Evolutionary conservation across 2,329 filamentous ascomycete species (phyloP), one percentile per base, ranked within the genome.

Genomic region (Fusarium odoratissimum): DNA sequence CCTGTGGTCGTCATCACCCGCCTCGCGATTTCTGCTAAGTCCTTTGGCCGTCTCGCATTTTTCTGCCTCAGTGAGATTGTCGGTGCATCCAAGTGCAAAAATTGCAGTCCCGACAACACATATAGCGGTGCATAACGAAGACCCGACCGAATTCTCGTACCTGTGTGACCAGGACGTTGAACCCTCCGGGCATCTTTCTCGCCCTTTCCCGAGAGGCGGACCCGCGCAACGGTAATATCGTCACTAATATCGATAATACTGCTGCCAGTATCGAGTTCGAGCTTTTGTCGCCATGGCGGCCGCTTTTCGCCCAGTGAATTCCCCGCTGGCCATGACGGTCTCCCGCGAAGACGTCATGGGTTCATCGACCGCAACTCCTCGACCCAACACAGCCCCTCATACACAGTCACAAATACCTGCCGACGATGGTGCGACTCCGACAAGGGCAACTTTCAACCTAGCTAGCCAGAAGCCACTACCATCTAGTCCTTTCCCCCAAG

Each of bases 341-440:
- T 79, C 79, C 45, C 75, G 72, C 60, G 79, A 82, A 68, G 79
- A 82, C 73, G 75, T 78, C 66, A 83, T 82, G 80, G 78, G 80
- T 71, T 79, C 82, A 71, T 81, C 80, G 51, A 76, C 80, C 42
- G 74, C 74, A 49, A 82, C 80, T 48, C 79, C 82, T 48, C 81
- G 81, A 57, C 77, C 79, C n/a, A 81, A 75, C 71, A 81, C 82
- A 42, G 79, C 82, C 38, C 79, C 81, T 40, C 81, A 80, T 16
- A 58, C 74, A 63, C 77, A 76, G 51, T 52, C 76, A 45, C 55
- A 75, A 49, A 76, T 73, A 55, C 52, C 75, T 30, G 72, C 78
- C 72, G 86, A 87, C 67, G 87, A 89, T 69, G 81, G 81, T 58
- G 80, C 87, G 66, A 93, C 92, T 5, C 91, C 92, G 1, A 93